phyloP scores from a whole-genome alignment of 163 green algal genomes.

The Dunaliella salina region DNA sequence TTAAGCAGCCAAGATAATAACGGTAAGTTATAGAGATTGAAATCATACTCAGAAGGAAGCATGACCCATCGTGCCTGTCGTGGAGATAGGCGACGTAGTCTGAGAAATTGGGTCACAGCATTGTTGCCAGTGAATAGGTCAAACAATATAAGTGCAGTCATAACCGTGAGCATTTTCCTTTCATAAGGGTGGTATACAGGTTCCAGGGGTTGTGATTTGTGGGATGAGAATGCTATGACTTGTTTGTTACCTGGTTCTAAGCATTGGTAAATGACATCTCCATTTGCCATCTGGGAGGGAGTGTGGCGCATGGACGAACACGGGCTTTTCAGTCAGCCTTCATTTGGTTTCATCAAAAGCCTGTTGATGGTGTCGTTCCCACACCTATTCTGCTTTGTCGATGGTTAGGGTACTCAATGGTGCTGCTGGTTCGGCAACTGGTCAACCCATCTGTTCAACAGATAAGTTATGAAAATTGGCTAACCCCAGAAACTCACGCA shows the following conservation, averaged over 20 bases:
- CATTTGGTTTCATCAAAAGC: background rate
- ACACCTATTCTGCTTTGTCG: background rate
- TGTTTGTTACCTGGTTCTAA: background rate
- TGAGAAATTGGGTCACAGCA: slow-evolving; percentile 8
- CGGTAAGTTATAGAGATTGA: slow-evolving; percentile 1
- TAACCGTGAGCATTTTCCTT: slow-evolving; percentile 6
- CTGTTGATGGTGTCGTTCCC: background rate
- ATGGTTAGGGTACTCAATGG: background rate
- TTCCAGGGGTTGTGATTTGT: slow-evolving; percentile 13
- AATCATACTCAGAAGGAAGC: slow-evolving; percentile 5
- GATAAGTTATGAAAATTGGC: background rate
- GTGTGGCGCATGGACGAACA: background rate
- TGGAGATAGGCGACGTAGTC: background rate
- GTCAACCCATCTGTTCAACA: too few relatives aligned
- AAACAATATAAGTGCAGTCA: slow-evolving; percentile 3
- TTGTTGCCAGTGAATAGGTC: slow-evolving; percentile 14
- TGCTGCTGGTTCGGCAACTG: background rate
- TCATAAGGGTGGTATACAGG: slow-evolving; percentile 12
- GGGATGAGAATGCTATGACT: background rate
- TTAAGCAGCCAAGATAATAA: too few relatives aligned
- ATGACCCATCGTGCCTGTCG: slow-evolving; percentile 15
- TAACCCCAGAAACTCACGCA: background rate
- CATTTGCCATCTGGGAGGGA: background rate
- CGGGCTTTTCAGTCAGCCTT: background rate
- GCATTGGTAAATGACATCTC: background rate